Percentiles rank a stretch among this genome's conserved stretches.
Evolutionary conservation across 495 filamentous ascomycete genomes (phyloP).

Genomic region (Penicillium antarcticum): DNA sequence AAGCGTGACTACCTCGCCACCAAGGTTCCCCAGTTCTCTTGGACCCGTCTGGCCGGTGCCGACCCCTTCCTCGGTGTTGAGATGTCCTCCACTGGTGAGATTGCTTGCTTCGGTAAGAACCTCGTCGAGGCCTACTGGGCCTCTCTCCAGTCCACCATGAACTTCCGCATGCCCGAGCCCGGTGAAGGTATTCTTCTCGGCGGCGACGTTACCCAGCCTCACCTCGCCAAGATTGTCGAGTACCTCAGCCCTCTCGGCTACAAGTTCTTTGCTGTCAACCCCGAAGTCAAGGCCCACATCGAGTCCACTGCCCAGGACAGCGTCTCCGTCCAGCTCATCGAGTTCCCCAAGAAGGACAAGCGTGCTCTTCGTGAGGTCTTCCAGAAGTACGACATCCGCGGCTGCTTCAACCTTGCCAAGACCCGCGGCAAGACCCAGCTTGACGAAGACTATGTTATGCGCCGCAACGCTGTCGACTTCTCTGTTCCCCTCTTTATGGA

Average conservation of each 20-base stretch:
- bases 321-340: constrained; percentile 81
- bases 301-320: constrained; percentile 64
- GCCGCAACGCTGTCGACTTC: constrained; percentile 96
- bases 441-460: constrained; percentile 98
- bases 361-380: constrained; percentile 92
- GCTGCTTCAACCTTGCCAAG: constrained; percentile 92
- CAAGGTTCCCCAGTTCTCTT: constrained; percentile 98
- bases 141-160: constrained; percentile 95
- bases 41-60: constrained; percentile 96
- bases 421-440: constrained; percentile 76
- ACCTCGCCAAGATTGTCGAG: constrained; percentile 73
- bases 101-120: constrained; percentile 96
- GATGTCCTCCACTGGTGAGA: constrained; percentile 95
- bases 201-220: constrained; percentile 65
- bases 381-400: constrained; percentile 92
- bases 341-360: constrained; percentile 97
- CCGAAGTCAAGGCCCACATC: constrained; percentile 76
- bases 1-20: constrained; percentile 91
- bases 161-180: constrained; percentile 91
- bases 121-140: constrained; percentile 97
- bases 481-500: constrained; percentile 98
- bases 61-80: constrained; percentile 98
- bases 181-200: constrained; percentile 94
- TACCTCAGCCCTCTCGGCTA: constrained; percentile 86
- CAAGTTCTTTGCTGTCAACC: constrained; percentile 84